Percentiles rank a stretch among this genome's conserved stretches.
These are phyloP conservation scores for Cenococcum geophilum DNA, from an alignment of 495 filamentous ascomycete genomes.

Conservation along the genomic window DNA sequence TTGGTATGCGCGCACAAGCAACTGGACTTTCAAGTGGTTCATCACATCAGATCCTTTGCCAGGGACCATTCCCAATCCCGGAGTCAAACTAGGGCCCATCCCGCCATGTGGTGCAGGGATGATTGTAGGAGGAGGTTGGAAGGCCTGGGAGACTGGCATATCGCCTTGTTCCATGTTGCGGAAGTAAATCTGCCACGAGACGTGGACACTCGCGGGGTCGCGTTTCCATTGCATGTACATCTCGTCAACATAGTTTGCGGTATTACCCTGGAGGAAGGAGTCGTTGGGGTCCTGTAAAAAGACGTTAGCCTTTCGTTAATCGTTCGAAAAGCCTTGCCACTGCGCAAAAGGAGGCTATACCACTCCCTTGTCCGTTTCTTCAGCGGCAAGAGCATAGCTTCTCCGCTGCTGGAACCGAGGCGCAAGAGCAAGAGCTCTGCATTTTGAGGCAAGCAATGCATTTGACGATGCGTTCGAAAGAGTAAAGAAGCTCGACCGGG, in stretches of 20 bases:
- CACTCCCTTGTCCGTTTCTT: slow-evolving; percentile 50
- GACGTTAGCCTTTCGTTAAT: slow-evolving; percentile 13
- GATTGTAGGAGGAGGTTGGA: slow-evolving; percentile 88
- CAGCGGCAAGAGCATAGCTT: slow-evolving; percentile 53
- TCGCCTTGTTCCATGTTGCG: slow-evolving; percentile 96
- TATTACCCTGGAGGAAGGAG: slow-evolving; percentile 88
- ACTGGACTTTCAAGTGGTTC: slow-evolving; percentile 96
- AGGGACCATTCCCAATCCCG: slow-evolving; percentile 58
- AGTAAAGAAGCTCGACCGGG: slow-evolving; percentile 30
- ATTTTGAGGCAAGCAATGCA: slow-evolving; percentile 42
- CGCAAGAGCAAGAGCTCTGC: slow-evolving; percentile 48
- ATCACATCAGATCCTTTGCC: slow-evolving; percentile 77
- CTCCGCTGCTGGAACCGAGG: slow-evolving; percentile 42
- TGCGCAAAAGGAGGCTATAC: slow-evolving; percentile 32
- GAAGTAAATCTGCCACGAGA: slow-evolving; percentile 99
- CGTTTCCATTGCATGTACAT: slow-evolving; percentile 98
- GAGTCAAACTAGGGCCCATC: slow-evolving; percentile 61
- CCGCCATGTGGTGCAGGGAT: slow-evolving; percentile 73
- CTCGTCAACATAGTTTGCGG: slow-evolving; percentile 98
- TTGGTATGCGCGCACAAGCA: slow-evolving; percentile 94
- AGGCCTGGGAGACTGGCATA: slow-evolving; percentile 94
- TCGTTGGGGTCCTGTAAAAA: slow-evolving; percentile 69
- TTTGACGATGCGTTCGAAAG: slow-evolving; percentile 23
- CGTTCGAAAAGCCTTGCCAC: not conserved
- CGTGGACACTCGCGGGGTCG: slow-evolving; percentile 86